Percentiles rank a stretch among this genome's conserved stretches.
Conservation (phyloP, 2,329 filamentous ascomycete genomes). For the Paecilomyces niveus region DNA sequence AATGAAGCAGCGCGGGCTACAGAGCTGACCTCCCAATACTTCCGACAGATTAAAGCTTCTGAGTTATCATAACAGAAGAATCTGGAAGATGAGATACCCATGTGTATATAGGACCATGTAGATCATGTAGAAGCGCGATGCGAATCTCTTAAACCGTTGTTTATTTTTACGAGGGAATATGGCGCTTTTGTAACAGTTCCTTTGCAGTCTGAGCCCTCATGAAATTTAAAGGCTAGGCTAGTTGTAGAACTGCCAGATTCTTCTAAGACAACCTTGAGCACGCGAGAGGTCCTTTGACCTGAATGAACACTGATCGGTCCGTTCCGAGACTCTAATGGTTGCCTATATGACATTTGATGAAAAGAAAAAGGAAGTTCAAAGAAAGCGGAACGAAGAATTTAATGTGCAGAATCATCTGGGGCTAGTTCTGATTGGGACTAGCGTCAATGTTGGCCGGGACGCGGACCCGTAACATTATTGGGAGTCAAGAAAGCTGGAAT, state of each 20-base stretch:
- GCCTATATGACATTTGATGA: slow-evolving; percentile 59
- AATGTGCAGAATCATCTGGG: slow-evolving; percentile 12
- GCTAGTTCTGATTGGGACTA: slow-evolving; percentile 28
- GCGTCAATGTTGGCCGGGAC: slow-evolving; percentile 13
- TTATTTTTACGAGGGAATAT: neutral
- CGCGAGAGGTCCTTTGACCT: slow-evolving; percentile 82
- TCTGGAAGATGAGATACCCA: neutral
- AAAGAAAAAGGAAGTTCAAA: slow-evolving; percentile 43
- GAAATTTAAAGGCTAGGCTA: slow-evolving; percentile 54
- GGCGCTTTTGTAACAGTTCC: slow-evolving; percentile 36
- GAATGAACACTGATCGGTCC: slow-evolving; percentile 86
- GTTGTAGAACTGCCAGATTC: slow-evolving; percentile 64
- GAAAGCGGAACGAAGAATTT: slow-evolving; percentile 20
- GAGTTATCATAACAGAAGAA: too few species aligned
- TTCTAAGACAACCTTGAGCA: slow-evolving; percentile 98
- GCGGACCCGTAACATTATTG: slow-evolving; percentile 26
- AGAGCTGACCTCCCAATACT: neutral
- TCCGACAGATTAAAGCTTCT: too few species aligned
- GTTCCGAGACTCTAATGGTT: slow-evolving; percentile 99
- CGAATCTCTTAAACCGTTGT: neutral
- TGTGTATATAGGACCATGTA: neutral
- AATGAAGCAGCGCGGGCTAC: slow-evolving; percentile 61
- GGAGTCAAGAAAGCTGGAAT: slow-evolving; percentile 9
- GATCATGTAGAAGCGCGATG: neutral
- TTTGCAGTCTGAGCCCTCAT: slow-evolving; percentile 48